Evolutionary conservation across 176 grass and related monocot genomes (phyloP).

Genomic region (Leersia perrieri): DNA sequence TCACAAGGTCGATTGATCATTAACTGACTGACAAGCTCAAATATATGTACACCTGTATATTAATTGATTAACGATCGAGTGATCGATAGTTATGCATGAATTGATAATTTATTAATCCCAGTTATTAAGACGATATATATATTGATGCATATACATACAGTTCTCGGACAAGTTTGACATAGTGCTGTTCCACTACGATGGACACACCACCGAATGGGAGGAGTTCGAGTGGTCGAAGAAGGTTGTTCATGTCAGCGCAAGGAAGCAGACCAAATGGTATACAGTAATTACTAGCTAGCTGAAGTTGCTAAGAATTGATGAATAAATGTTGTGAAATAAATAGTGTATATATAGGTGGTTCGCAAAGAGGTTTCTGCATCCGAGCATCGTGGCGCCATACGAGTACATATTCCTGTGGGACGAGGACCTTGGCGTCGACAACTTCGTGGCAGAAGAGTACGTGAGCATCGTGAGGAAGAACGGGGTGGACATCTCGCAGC

Average conservation of each 20-base stretch:
- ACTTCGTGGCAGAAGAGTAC: slow-evolving; percentile 28
- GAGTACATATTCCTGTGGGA: slow-evolving; percentile 60
- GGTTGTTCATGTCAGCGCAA: slow-evolving; percentile 40
- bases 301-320: too few species aligned
- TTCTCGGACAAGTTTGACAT: slow-evolving; percentile 5
- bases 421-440: slow-evolving; percentile 24
- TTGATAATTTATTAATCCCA: too few species aligned
- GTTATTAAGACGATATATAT: too few species aligned
- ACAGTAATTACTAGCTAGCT: not conserved
- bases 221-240: slow-evolving; percentile 45
- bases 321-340: too few species aligned
- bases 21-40: too few species aligned
- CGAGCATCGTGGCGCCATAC: slow-evolving; percentile 26
- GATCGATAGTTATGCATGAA: too few species aligned
- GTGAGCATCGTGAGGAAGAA: slow-evolving; percentile 12
- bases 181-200: slow-evolving; percentile 48
- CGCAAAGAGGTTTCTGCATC: slow-evolving; percentile 54
- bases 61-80: too few species aligned
- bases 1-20: not conserved
- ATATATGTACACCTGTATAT: too few species aligned
- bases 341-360: slow-evolving; percentile 33
- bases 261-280: slow-evolving; percentile 42
- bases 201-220: slow-evolving; percentile 24
- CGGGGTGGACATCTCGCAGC: slow-evolving; percentile 40
- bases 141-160: not conserved